Evolutionary conservation across 2,329 filamentous ascomycete species (phyloP), one percentile per base, ranked within the genome.

Genomic region (Dactylella cylindrospora): DNA sequence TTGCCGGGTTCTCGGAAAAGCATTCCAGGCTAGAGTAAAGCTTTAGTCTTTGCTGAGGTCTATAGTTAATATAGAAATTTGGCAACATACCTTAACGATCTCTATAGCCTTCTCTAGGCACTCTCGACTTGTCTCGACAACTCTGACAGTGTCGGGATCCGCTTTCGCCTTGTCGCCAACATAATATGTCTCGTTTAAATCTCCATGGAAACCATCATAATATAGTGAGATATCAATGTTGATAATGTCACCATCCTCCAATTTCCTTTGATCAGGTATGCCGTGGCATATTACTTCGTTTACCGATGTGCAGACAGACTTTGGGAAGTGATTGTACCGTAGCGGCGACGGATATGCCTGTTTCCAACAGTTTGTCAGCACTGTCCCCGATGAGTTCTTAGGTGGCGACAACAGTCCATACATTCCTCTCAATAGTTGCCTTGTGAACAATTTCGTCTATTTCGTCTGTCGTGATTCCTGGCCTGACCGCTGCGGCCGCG

Each of bases 241-340:
- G 70, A 98, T 77, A 67, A 98, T 97, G 70, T 98, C 93, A 65
- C 93, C 93, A 68, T 98, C 91, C 66, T 89, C 75, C 1, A 98
- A 79, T 5, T 86, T 79, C 51, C 93, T 83, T 72, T 95, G 84
- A 71, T 98, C 93, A 12, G 93, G 93, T 66, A 98, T 98, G 47
- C 93, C 93, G 78, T 98, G 93, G 77, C 93, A 98, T 73, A 98
- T 97, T 66, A 95, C 87, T 75, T 98, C 93, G 77, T 98, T 98
- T 43, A 88, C 76, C 2, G 91, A 97, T 2, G 91, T 97, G 75
- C 93, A 98, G 65, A 96, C 88, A 0, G 93, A 98, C 76, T 98
- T 98, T 67, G 93, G 93, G 75, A 97, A 98, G 74, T 90, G 79
- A 77, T 88, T 87, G 76, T 97, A 97, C 76, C 96, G 96, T 26